Evolutionary conservation across 441 rosid species (phyloP).

Genomic region (Populus hybrid): DNA sequence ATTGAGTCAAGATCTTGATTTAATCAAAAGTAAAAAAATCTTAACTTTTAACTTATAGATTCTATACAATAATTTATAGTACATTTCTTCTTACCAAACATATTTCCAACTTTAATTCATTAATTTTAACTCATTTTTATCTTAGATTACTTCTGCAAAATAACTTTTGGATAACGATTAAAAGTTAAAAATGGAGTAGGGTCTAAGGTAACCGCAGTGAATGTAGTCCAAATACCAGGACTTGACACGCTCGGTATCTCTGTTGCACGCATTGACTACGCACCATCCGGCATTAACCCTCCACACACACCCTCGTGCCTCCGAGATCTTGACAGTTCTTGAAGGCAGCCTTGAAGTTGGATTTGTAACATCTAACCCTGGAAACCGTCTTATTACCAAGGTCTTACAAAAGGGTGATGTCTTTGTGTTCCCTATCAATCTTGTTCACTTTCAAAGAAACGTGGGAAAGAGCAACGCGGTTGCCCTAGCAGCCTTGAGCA

Average conservation of each 20-base stretch:
- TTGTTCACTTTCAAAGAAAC: conserved; percentile 28
- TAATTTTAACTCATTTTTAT: no score
- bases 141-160: no score
- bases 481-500: conserved; percentile 22
- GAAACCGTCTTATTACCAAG: conserved; percentile 22
- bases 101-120: no score
- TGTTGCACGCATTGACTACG: conserved; percentile 27
- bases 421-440: conserved; percentile 22
- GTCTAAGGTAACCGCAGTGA: conserved; percentile 19
- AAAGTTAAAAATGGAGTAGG: conserved; percentile 2
- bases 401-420: conserved; percentile 24
- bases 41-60: no score
- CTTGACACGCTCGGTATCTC: conserved; percentile 35
- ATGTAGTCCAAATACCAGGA: conserved; percentile 19
- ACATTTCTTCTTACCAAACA: no score
- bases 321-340: conserved; percentile 27
- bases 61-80: no score
- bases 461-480: conserved; percentile 19
- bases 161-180: no score
- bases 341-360: conserved; percentile 31
- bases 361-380: conserved; percentile 32
- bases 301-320: conserved; percentile 35
- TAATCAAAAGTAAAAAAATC: no score
- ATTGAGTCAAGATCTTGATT: no score
- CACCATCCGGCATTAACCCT: conserved; percentile 28